phyloP scores from a whole-genome alignment of 441 rosid species.

The Omphalea diandra region DNA sequence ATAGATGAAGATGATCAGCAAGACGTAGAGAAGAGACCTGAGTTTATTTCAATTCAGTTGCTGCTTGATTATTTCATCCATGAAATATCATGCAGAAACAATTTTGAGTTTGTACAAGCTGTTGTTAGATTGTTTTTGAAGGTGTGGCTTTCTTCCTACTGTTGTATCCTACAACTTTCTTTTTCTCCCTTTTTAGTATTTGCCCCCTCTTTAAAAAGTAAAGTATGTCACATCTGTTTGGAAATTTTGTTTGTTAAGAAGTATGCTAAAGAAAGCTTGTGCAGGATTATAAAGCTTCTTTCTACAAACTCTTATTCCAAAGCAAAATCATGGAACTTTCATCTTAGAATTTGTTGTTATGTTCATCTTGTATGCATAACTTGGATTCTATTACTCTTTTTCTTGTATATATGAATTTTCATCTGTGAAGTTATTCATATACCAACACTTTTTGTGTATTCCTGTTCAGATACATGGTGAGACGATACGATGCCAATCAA shows the following conservation, averaged over 20 bases:
- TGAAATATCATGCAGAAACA: conserved; percentile 62
- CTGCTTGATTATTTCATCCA: too few species aligned
- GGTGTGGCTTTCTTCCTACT: conserved; percentile 43
- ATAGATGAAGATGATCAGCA: conserved; percentile 65
- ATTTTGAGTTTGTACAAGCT: conserved; percentile 89
- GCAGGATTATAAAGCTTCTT: neutral
- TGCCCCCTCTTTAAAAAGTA: too few species aligned
- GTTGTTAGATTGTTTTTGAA: conserved; percentile 78
- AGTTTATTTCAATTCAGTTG: conserved; percentile 57
- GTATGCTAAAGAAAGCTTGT: neutral
- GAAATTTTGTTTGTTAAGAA: too few species aligned
- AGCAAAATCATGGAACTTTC: neutral
- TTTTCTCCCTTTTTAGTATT: neutral
- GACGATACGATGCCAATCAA: conserved; percentile 60
- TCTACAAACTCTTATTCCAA: neutral
- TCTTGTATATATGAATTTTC: too few species aligned
- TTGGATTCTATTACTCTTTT: too few species aligned
- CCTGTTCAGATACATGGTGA: conserved; percentile 81
- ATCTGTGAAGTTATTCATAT: neutral
- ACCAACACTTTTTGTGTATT: neutral
- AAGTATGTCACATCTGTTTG: too few species aligned
- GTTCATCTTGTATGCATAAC: neutral
- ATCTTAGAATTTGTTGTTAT: neutral
- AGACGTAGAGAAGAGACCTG: conserved; percentile 60
- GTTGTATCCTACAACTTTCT: neutral